Evolutionary conservation across 768 basidiomycete species (phyloP), one percentile per base, ranked within the genome.

Genomic region (Trametes maxima): DNA sequence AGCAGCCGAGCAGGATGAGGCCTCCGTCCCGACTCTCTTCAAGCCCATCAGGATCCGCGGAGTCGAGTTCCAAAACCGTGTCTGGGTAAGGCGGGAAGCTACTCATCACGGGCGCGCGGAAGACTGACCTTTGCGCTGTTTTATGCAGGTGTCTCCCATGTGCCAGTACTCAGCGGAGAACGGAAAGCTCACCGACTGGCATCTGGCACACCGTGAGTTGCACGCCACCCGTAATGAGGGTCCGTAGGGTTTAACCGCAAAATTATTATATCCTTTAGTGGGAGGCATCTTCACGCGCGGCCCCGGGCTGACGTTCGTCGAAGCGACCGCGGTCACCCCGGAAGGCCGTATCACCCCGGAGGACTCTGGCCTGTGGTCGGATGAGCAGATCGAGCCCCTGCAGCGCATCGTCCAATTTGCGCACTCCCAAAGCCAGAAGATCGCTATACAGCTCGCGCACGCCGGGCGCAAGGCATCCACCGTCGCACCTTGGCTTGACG

Each of bases 381-480:
- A 87, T 60, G 75, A 77, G 2, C 88, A 90, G 42, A 79, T 74
- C 63, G 77, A 72, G n/a, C 67, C 73, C 1, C 69, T 84, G 36
- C 77, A 79, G 59, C 71, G 80, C 25, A 78, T 91, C 64, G 82
- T 86, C 68, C 82, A 87, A 57, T 89, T 90, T 55, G 87, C 87
- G 14, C 87, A 89, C 67, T 82, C 84, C 0, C 86, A 87, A 65
- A 82, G 79, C 48, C 84, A 87, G 69, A 85, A 85, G 49, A 81
- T 92, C n/a, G 90, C 78, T 14, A 86, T 92, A 49, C 92, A 93
- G 68, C 81, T 92, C 10, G 86, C 81, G 0, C 90, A 92, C 64
- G 88, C 89, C 0, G 90, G 90, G 0, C 78, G 90, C 13, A 92
- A 92, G 70, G 88, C 84, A 0, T 85, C 84, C 7, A 85, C 80